These are phyloP conservation scores for Apiospora kogelbergensis DNA, from an alignment of 2,329 filamentous ascomycete species.

Conservation along the genomic window DNA sequence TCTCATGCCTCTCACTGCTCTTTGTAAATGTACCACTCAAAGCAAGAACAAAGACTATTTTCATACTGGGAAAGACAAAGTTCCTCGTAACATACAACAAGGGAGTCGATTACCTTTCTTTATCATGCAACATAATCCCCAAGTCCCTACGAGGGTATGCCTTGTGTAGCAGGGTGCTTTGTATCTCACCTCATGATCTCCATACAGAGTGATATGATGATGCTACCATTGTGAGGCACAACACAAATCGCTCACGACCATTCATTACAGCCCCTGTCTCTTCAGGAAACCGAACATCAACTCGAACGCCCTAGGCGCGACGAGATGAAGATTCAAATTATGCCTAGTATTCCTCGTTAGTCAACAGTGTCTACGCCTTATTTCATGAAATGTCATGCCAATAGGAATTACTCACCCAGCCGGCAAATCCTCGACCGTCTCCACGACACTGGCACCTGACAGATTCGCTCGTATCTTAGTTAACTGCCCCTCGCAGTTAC, in stretches of 20 bases:
- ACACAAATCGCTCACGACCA: background rate
- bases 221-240: background rate
- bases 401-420: conserved; percentile 24
- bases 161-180: background rate
- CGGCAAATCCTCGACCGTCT: conserved; percentile 29
- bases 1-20: background rate
- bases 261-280: conserved; percentile 20
- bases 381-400: too few species aligned
- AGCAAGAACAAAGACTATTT: background rate
- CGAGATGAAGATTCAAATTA: conserved; percentile 28
- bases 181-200: too few species aligned
- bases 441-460: conserved; percentile 19
- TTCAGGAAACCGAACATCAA: conserved; percentile 27
- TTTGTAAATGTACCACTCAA: background rate
- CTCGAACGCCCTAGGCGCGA: conserved; percentile 27
- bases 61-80: background rate
- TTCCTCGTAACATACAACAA: background rate
- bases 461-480: conserved; percentile 19
- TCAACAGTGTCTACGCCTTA: background rate
- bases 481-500: conserved; percentile 27
- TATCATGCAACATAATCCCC: background rate
- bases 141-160: background rate
- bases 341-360: conserved; percentile 19
- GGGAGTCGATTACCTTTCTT: background rate
- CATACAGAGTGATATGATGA: background rate